Evolutionary conservation across 108 stramenopile species (phyloP).

Genomic region (Cylindrotheca closterium): DNA sequence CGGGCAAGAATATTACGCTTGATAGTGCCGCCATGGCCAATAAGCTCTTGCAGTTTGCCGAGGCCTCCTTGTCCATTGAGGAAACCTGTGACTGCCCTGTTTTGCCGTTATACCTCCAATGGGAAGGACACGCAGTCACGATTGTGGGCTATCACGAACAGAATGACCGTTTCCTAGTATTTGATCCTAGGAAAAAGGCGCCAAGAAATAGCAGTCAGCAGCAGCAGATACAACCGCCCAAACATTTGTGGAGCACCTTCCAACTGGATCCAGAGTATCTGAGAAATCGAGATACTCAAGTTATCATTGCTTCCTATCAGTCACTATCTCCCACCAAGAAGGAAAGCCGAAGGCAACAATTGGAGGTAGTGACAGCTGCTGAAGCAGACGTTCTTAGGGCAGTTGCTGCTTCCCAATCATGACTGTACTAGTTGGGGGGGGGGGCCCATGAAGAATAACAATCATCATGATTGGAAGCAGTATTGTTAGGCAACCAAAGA

Average conservation of each 20-base stretch:
- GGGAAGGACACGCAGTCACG: conserved; percentile 86
- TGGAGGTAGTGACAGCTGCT: conserved; percentile 11
- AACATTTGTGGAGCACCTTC: neutral
- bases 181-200: conserved; percentile 53
- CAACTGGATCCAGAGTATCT: no score
- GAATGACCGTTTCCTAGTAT: conserved; percentile 34
- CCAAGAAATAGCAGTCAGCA: neutral
- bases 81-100: conserved; percentile 10
- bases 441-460: no score
- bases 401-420: neutral
- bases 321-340: neutral
- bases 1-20: neutral
- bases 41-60: neutral
- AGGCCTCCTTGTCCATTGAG: conserved; percentile 8
- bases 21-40: neutral
- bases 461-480: no score
- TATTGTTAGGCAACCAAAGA: no score
- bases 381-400: neutral
- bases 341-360: neutral
- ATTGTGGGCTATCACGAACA: conserved; percentile 55
- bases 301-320: conserved; percentile 1
- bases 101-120: conserved; percentile 77
- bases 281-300: conserved; percentile 13
- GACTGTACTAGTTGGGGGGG: no score
- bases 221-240: neutral